Percentiles rank a stretch among this genome's conserved stretches.
Conservation (phyloP, 2,329 filamentous ascomycete genomes). For the Coniella vitis region DNA sequence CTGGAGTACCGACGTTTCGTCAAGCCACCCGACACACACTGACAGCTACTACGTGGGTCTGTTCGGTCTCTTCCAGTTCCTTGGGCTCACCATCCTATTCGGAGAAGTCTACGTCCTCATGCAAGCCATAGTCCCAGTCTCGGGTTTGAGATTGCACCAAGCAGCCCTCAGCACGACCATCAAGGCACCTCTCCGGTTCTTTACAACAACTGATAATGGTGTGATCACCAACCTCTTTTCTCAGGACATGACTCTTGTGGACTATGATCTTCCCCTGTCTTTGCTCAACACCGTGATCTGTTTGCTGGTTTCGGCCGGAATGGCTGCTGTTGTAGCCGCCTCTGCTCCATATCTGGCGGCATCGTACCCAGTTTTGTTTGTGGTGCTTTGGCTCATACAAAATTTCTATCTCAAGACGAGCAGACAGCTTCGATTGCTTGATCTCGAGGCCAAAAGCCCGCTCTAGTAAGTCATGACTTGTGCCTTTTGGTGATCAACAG, state of each 20-base stretch:
- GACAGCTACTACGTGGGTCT: conserved; percentile 6
- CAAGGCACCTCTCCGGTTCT: conserved; percentile 26
- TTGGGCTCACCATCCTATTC: not conserved
- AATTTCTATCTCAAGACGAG: conserved; percentile 54
- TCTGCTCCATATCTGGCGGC: conserved; percentile 27
- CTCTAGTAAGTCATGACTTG: conserved; percentile 37
- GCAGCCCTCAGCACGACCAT: conserved; percentile 27
- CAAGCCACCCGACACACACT: not conserved
- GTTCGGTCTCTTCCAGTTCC: conserved; percentile 5
- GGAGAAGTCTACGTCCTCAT: not conserved
- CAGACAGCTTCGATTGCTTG: conserved; percentile 51
- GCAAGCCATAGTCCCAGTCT: not conserved
- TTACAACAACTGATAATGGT: conserved; percentile 30
- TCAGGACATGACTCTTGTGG: conserved; percentile 35
- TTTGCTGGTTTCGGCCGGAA: conserved; percentile 15
- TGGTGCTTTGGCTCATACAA: conserved; percentile 43
- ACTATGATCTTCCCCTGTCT: conserved; percentile 29
- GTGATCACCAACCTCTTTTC: conserved; percentile 33
- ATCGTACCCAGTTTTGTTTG: conserved; percentile 41
- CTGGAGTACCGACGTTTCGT: conserved; percentile 5
- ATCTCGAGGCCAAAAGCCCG: conserved; percentile 55
- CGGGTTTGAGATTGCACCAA: conserved; percentile 15
- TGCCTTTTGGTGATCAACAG: too few species aligned
- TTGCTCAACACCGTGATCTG: conserved; percentile 23
- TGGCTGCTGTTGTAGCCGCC: conserved; percentile 25